Conservation (phyloP, 2,329 filamentous ascomycete species). For the Paecilomyces fulvus region DNA sequence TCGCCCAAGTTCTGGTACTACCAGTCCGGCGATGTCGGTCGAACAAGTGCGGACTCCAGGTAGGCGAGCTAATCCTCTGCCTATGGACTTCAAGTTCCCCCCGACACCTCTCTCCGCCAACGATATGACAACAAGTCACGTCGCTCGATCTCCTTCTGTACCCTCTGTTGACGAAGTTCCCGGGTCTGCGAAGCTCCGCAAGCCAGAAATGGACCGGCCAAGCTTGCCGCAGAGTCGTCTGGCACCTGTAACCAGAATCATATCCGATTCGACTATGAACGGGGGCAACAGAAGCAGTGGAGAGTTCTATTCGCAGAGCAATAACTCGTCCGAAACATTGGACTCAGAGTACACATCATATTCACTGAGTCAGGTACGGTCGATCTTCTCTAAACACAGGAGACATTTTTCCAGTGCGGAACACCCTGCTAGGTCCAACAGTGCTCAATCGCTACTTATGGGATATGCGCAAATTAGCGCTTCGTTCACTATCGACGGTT, state of each 20-base stretch:
- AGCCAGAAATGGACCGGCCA: constrained; percentile 15
- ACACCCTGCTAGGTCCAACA: constrained; percentile 12
- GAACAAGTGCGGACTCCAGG: constrained; percentile 35
- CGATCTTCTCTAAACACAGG: constrained; percentile 27
- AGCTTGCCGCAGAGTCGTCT: constrained; percentile 22
- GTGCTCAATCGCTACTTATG: constrained; percentile 80
- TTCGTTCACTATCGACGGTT: constrained; percentile 84
- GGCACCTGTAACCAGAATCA: constrained; percentile 51
- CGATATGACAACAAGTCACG: constrained; percentile 17
- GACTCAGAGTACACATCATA: constrained; percentile 70
- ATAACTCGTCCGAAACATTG: constrained; percentile 87
- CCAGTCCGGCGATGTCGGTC: constrained; percentile 25
- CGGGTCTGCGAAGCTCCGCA: constrained; percentile 9
- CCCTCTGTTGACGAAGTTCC: constrained; percentile 18
- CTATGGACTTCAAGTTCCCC: constrained; percentile 51
- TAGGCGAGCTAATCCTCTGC: constrained; percentile 26
- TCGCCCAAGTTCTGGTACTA: constrained; percentile 15
- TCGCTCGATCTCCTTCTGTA: constrained; percentile 20
- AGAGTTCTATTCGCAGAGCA: constrained; percentile 91
- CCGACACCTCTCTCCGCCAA: constrained; percentile 28
- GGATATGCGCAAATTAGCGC: constrained; percentile 92
- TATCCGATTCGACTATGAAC: constrained; percentile 68
- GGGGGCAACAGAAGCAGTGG: constrained; percentile 82
- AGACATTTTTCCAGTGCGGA: constrained; percentile 39
- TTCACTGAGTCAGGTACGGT: constrained; percentile 45